Conservation (phyloP, 148 eudicot genomes). For the Pharnaceum exiguum region DNA sequence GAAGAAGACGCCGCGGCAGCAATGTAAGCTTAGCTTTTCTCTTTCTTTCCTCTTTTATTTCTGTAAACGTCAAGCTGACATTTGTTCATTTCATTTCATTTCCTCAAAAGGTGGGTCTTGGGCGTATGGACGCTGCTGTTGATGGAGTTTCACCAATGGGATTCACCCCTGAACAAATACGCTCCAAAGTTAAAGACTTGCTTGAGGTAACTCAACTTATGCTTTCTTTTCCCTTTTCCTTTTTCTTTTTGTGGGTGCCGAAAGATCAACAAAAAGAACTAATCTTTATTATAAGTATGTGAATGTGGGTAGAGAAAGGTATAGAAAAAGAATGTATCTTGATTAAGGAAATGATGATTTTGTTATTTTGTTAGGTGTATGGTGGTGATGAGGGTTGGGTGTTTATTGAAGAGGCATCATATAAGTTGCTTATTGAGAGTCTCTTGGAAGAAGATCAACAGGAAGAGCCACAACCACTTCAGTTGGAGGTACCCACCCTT, state of each 20-base stretch:
- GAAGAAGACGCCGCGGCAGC: conserved; percentile 8
- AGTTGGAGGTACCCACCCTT: no score
- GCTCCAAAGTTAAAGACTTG: conserved; percentile 13
- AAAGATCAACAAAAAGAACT: no score
- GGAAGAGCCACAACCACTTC: no score
- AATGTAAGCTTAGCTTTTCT: neutral
- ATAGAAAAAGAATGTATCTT: no score
- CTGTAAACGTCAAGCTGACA: neutral
- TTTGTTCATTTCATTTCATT: neutral
- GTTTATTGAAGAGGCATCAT: conserved; percentile 23
- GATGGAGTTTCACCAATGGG: conserved; percentile 29
- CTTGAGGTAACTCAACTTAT: conserved; percentile 15
- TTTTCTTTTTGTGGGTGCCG: no score
- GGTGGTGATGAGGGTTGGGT: conserved; percentile 26
- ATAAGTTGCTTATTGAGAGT: conserved; percentile 15
- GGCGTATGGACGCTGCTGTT: conserved; percentile 30
- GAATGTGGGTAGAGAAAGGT: no score
- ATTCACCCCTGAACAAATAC: conserved; percentile 6
- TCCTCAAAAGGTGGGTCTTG: conserved; percentile 34
- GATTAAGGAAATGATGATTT: conserved; percentile 8
- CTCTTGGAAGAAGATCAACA: conserved; percentile 23
- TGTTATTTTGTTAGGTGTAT: conserved; percentile 17
- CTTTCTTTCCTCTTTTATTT: neutral
- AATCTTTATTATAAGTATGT: no score
- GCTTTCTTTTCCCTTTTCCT: no score